These are phyloP conservation scores for Aspergillus piperis DNA, from an alignment of 2,329 filamentous ascomycete species.

Conservation along the genomic window DNA sequence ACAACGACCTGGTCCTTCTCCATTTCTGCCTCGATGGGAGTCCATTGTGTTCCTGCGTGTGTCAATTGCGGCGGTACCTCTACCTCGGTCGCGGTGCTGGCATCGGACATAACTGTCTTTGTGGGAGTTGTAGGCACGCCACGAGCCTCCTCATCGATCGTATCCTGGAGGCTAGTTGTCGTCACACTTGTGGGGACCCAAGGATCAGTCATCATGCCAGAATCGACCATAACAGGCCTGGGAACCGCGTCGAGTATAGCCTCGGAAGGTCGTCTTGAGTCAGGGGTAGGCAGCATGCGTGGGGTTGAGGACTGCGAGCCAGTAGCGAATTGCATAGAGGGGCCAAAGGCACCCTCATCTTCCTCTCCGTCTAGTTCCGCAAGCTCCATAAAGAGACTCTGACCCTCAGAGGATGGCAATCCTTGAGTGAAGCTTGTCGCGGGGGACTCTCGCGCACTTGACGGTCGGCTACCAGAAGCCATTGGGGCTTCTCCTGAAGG, in stretches of 20 bases:
- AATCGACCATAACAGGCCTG: slow-evolving; percentile 57
- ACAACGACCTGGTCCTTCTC: slow-evolving; percentile 32
- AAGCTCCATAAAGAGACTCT: slow-evolving; percentile 90
- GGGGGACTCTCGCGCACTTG: slow-evolving; percentile 54
- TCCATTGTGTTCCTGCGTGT: slow-evolving; percentile 47
- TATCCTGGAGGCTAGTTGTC: slow-evolving; percentile 19
- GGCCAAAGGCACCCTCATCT: slow-evolving; percentile 61
- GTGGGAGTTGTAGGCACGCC: slow-evolving; percentile 26
- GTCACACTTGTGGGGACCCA: slow-evolving; percentile 45
- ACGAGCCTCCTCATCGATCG: slow-evolving; percentile 21
- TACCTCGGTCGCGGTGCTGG: slow-evolving; percentile 19
- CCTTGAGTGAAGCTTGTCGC: slow-evolving; percentile 54
- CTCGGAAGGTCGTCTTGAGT: slow-evolving; percentile 37
- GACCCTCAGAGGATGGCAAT: slow-evolving; percentile 55
- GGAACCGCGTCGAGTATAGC: slow-evolving; percentile 24
- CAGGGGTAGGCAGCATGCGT: slow-evolving; percentile 31
- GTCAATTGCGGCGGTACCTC: slow-evolving; percentile 31
- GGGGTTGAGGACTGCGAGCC: slow-evolving; percentile 44
- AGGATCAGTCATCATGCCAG: slow-evolving; percentile 64
- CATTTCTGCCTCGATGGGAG: slow-evolving; percentile 35
- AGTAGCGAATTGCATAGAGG: slow-evolving; percentile 39
- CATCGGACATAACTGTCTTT: slow-evolving; percentile 18
- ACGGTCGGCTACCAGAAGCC: slow-evolving; percentile 40
- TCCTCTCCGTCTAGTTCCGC: slow-evolving; percentile 72
- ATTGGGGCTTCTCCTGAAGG: slow-evolving; percentile 48